Conservation (phyloP, 192 early-diverging fungal genomes). For the Coemansia sp. region DNA sequence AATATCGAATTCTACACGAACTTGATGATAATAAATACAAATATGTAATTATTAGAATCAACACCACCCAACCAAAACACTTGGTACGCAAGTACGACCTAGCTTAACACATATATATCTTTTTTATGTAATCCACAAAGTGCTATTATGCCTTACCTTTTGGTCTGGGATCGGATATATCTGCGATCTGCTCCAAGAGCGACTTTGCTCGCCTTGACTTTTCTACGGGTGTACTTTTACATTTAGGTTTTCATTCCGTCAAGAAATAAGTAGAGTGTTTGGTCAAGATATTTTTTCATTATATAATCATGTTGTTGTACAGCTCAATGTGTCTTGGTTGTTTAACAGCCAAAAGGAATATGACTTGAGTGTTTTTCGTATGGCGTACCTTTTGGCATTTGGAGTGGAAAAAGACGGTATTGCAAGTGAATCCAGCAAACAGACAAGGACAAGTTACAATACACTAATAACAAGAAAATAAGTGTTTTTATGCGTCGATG, state of each 20-base stretch:
- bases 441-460: background rate
- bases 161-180: slow-evolving; percentile 51
- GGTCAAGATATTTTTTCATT: background rate
- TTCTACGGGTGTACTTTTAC: slow-evolving; percentile 15
- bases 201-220: slow-evolving; percentile 38
- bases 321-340: too few species aligned
- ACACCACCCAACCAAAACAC: too few species aligned
- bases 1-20: slow-evolving; percentile 65
- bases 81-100: too few species aligned
- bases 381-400: slow-evolving; percentile 3
- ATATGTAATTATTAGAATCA: background rate
- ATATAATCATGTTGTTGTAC: too few species aligned
- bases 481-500: too few species aligned
- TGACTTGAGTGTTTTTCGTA: background rate
- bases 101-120: too few species aligned
- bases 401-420: background rate
- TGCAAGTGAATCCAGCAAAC: background rate
- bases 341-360: background rate
- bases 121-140: too few species aligned
- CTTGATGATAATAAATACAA: background rate
- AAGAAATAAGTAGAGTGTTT: background rate
- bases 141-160: slow-evolving; percentile 23
- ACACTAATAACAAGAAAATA: too few species aligned
- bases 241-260: background rate
- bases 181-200: slow-evolving; percentile 50